Conservation (phyloP, 495 filamentous ascomycete species). For the Lophium mytilinum region DNA sequence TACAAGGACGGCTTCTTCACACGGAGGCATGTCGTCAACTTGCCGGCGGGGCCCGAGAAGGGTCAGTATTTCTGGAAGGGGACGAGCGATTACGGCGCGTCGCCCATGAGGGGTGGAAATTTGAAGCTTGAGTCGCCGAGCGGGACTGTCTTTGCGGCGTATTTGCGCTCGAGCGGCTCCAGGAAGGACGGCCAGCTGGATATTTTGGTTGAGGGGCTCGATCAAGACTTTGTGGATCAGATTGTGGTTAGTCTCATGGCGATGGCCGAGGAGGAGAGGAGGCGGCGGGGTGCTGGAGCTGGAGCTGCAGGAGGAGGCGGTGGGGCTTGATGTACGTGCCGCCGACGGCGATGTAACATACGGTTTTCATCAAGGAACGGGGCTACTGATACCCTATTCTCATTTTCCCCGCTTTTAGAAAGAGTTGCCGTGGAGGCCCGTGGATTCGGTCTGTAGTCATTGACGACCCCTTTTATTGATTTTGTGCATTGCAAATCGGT, state of each 20-base stretch:
- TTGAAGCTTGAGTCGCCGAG: background rate
- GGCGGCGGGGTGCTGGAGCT: background rate
- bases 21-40: background rate
- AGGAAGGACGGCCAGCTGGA: background rate
- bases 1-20: background rate
- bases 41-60: background rate
- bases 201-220: background rate
- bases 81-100: background rate
- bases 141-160: background rate
- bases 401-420: too few relatives aligned
- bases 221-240: background rate
- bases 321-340: too few relatives aligned
- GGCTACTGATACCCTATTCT: too few relatives aligned
- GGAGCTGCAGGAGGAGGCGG: background rate
- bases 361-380: too few relatives aligned
- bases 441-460: too few relatives aligned
- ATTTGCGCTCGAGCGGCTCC: background rate
- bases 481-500: too few relatives aligned
- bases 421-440: too few relatives aligned
- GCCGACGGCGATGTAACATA: too few relatives aligned
- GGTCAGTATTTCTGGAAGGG: background rate
- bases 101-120: background rate
- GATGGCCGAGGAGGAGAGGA: background rate
- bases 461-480: too few relatives aligned
- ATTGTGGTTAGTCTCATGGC: background rate